Evolutionary conservation across 768 basidiomycete genomes (phyloP).

Genomic region (Pleurotus giganteus): DNA sequence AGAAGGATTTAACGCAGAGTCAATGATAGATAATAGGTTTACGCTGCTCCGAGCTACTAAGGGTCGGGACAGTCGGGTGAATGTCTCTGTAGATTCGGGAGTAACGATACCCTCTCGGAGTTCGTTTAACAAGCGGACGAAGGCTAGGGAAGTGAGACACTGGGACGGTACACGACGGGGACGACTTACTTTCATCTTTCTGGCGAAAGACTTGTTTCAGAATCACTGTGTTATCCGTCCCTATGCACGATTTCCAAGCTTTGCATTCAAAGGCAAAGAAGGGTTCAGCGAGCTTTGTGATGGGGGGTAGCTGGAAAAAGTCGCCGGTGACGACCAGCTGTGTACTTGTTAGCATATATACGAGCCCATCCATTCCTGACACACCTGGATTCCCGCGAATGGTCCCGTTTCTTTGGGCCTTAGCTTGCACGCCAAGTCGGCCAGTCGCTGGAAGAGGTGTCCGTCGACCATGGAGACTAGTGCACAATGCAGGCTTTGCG

Average conservation of each 20-base stretch:
- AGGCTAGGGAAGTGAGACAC: slow-evolving; percentile 34
- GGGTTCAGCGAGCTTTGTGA: slow-evolving; percentile 47
- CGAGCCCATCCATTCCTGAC: background rate
- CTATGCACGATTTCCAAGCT: slow-evolving; percentile 55
- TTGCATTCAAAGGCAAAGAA: slow-evolving; percentile 75
- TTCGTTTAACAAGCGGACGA: slow-evolving; percentile 74
- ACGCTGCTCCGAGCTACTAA: slow-evolving; percentile 4
- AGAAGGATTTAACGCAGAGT: no score
- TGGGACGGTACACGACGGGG: background rate
- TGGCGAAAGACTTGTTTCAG: slow-evolving; percentile 76
- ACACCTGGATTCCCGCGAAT: slow-evolving; percentile 77
- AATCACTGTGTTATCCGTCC: slow-evolving; percentile 49
- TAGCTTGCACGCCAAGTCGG: slow-evolving; percentile 49
- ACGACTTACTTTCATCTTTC: slow-evolving; percentile 57
- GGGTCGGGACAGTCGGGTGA: slow-evolving; percentile 14
- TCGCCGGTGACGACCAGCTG: slow-evolving; percentile 77
- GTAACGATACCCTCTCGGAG: slow-evolving; percentile 55
- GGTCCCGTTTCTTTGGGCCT: slow-evolving; percentile 47
- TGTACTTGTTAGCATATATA: background rate
- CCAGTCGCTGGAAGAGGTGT: slow-evolving; percentile 69
- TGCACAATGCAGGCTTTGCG: background rate
- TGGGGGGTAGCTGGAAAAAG: slow-evolving; percentile 84
- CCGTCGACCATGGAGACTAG: slow-evolving; percentile 84
- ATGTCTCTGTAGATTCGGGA: slow-evolving; percentile 22
- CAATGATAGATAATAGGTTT: no score